Evolutionary conservation across 2,329 filamentous ascomycete species (phyloP).

Genomic region (Penicillium sp.): DNA sequence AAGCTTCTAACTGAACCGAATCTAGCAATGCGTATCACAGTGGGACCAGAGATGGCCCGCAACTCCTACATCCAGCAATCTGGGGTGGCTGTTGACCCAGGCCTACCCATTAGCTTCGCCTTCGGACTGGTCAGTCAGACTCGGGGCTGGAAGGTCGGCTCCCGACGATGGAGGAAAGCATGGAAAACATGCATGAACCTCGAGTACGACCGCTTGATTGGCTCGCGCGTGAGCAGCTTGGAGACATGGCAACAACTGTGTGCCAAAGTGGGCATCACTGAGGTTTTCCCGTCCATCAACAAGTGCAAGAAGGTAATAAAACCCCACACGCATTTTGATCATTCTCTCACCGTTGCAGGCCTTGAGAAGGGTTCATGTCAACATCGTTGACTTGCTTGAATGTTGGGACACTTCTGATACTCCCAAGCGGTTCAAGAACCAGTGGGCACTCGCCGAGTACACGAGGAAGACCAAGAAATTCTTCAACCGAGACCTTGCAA

Average conservation of each 20-base stretch:
- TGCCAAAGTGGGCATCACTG: constrained; percentile 22
- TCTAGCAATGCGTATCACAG: neutral
- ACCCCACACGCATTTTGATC: neutral
- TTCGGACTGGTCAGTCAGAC: constrained; percentile 21
- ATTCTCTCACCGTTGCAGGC: constrained; percentile 16
- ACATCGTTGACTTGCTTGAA: constrained; percentile 34
- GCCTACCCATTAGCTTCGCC: constrained; percentile 17
- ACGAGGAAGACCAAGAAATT: constrained; percentile 11
- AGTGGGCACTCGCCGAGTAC: constrained; percentile 17
- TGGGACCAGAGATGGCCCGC: neutral
- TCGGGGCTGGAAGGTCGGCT: constrained; percentile 23
- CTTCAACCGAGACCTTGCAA: constrained; percentile 17
- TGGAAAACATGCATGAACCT: constrained; percentile 24
- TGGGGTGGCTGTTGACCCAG: neutral
- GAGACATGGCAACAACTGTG: constrained; percentile 29
- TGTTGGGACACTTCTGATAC: constrained; percentile 9
- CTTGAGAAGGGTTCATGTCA: constrained; percentile 27
- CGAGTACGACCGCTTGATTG: constrained; percentile 24
- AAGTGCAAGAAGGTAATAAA: constrained; percentile 30
- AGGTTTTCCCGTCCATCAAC: constrained; percentile 20
- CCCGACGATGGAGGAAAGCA: constrained; percentile 21
- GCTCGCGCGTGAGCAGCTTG: constrained; percentile 13
- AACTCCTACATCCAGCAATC: neutral
- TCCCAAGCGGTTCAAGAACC: constrained; percentile 17
- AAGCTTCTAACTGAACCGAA: too few relatives aligned